Percentiles rank a stretch among this genome's conserved stretches.
Conservation (phyloP, 75 land plant species). For the Azolla pinnata region DNA sequence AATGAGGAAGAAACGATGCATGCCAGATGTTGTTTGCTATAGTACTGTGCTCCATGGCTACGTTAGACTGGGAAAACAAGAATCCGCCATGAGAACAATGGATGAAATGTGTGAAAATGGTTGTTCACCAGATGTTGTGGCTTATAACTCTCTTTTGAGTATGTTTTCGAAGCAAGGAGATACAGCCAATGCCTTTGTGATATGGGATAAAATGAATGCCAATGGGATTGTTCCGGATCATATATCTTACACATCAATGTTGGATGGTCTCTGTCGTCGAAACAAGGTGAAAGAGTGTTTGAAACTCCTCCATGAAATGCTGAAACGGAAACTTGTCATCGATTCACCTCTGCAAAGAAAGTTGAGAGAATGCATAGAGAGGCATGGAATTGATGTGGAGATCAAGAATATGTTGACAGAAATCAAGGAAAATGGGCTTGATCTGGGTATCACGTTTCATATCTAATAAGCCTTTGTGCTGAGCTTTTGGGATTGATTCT, state of each 20-base stretch:
- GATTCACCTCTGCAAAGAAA: constrained; percentile 9
- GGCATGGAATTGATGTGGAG: not conserved
- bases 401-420: not conserved
- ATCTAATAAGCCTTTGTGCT: not conserved
- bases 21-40: constrained; percentile 33
- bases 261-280: constrained; percentile 40
- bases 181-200: constrained; percentile 31
- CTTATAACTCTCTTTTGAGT: constrained; percentile 50
- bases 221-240: constrained; percentile 45
- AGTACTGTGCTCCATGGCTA: constrained; percentile 35
- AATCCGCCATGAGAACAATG: constrained; percentile 26
- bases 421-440: not conserved
- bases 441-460: not conserved
- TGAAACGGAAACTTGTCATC: constrained; percentile 18
- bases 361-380: not conserved
- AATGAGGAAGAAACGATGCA: constrained; percentile 21
- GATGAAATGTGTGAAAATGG: constrained; percentile 44
- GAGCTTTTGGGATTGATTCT: no score
- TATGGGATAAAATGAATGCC: constrained; percentile 50
- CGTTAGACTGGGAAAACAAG: constrained; percentile 19
- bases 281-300: constrained; percentile 37
- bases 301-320: constrained; percentile 50
- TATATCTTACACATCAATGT: constrained; percentile 43
- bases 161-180: constrained; percentile 44
- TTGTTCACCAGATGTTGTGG: constrained; percentile 46